These are phyloP conservation scores for Thinopyrum obtusiflorum DNA, from an alignment of 202 grass and related monocot genomes.

Conservation along the genomic window DNA sequence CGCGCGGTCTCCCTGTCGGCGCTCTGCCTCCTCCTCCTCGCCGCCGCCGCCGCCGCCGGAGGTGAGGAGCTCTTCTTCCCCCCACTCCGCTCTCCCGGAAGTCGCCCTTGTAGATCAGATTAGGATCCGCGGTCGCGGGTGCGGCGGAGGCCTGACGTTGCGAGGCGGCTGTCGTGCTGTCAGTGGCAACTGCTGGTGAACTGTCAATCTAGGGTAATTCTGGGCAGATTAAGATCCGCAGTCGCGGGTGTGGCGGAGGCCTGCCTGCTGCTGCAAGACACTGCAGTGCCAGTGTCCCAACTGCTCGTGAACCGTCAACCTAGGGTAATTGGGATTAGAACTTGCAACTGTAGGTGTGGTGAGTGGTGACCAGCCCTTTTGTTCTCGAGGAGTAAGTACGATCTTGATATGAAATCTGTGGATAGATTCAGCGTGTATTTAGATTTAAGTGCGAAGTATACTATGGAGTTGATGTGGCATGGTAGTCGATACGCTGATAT, in stretches of 20 bases:
- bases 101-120: background rate
- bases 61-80: background rate
- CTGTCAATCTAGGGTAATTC: background rate
- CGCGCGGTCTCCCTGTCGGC: background rate
- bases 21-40: slow-evolving; percentile 7
- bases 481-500: background rate
- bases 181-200: background rate
- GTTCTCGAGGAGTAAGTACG: background rate
- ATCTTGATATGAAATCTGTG: background rate
- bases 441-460: background rate
- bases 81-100: background rate
- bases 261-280: too few relatives aligned
- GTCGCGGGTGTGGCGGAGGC: too few relatives aligned
- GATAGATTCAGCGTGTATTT: background rate
- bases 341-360: background rate
- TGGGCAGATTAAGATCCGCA: background rate
- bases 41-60: background rate
- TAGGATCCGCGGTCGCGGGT: background rate
- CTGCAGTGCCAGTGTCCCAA: background rate
- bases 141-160: too few relatives aligned
- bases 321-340: background rate
- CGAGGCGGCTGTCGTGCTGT: background rate
- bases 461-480: background rate
- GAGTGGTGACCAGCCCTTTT: background rate
- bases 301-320: background rate